Evolutionary conservation across 1,284 basidiomycete genomes (phyloP).

Genomic region (Microbotryum silenes-acaulis): DNA sequence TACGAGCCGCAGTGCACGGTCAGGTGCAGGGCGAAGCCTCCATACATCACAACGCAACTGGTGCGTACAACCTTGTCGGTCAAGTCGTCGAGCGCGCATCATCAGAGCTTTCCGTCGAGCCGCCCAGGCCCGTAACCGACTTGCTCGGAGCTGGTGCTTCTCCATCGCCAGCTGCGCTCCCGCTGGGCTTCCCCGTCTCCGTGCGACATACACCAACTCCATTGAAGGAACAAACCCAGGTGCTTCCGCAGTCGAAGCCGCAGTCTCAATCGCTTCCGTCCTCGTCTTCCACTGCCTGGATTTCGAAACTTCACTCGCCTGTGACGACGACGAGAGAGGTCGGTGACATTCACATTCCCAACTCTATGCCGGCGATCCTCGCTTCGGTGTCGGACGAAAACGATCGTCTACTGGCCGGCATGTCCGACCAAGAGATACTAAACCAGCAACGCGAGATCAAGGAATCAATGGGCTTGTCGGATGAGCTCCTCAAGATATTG

Average conservation of each 20-base stretch:
- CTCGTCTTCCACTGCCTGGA: not conserved
- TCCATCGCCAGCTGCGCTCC: not conserved
- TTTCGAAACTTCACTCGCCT: not conserved
- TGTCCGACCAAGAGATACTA: slow-evolving; percentile 55
- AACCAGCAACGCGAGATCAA: slow-evolving; percentile 56
- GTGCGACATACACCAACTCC: not conserved
- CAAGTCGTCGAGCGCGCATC: slow-evolving; percentile 24
- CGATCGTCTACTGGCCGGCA: slow-evolving; percentile 48
- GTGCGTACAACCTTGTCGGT: slow-evolving; percentile 17
- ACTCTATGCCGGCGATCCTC: slow-evolving; percentile 14
- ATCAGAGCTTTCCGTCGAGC: not conserved
- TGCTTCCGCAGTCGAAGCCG: slow-evolving; percentile 7
- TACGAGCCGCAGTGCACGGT: slow-evolving; percentile 1
- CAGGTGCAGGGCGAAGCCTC: not conserved
- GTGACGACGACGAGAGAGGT: not conserved
- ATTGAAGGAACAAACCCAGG: slow-evolving; percentile 1
- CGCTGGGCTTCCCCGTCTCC: slow-evolving; percentile 16
- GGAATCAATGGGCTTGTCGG: slow-evolving; percentile 59
- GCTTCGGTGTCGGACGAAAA: slow-evolving; percentile 51
- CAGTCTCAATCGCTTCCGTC: not conserved
- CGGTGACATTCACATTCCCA: not conserved
- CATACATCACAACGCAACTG: slow-evolving; percentile 1
- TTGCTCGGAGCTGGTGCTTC: slow-evolving; percentile 8
- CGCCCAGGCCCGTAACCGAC: slow-evolving; percentile 11
- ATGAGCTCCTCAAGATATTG: slow-evolving; percentile 52